Evolutionary conservation across 805 yeast species (phyloP).

Genomic region (Saccharomyces mikatae): DNA sequence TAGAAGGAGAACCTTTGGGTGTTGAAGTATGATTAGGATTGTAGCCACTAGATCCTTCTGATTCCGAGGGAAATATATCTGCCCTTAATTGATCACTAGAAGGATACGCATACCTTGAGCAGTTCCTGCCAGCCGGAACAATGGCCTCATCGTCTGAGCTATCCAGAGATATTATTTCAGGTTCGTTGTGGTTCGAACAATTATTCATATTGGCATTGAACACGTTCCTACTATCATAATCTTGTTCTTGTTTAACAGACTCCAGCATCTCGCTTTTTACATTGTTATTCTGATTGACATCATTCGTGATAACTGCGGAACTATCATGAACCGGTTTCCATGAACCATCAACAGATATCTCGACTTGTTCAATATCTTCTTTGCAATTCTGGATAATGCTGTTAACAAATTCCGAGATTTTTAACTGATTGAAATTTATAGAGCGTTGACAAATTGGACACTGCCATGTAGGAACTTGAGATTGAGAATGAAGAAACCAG

Average conservation of each 20-base stretch:
- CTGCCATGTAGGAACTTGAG: slow-evolving; percentile 74
- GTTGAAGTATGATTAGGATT: background rate
- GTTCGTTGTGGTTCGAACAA: background rate
- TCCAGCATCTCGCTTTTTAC: slow-evolving; percentile 2
- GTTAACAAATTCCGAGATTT: slow-evolving; percentile 64
- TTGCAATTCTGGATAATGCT: slow-evolving; percentile 50
- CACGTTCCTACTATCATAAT: background rate
- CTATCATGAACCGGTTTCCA: slow-evolving; percentile 45
- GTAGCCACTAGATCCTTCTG: background rate
- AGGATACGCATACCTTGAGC: background rate
- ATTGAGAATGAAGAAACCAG: slow-evolving; percentile 65
- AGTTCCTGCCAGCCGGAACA: background rate
- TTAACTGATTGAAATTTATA: slow-evolving; percentile 49
- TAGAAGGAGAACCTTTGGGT: background rate
- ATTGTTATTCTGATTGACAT: slow-evolving; percentile 2
- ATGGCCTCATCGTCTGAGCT: background rate
- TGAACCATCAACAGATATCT: slow-evolving; percentile 59
- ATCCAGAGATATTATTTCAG: background rate
- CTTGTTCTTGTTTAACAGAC: slow-evolving; percentile 3
- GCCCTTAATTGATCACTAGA: background rate
- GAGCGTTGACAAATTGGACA: slow-evolving; percentile 73
- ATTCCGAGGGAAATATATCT: background rate
- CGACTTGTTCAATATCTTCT: slow-evolving; percentile 56
- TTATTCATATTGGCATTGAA: background rate
- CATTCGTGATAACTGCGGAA: background rate